These are phyloP conservation scores for Sonneratia alba DNA, from an alignment of 345 rosid species.

Conservation along the genomic window DNA sequence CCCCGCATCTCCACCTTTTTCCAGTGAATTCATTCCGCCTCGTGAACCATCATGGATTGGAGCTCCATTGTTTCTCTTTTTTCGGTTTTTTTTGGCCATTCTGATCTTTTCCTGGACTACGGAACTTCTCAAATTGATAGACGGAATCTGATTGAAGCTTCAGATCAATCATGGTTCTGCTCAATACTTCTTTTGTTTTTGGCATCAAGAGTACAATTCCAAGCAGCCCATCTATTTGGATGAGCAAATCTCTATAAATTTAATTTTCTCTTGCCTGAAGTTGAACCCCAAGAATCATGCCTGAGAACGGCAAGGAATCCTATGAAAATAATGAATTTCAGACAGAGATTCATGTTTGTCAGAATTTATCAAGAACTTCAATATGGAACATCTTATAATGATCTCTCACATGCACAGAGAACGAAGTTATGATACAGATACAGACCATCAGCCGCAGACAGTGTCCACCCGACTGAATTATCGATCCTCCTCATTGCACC, in stretches of 20 bases:
- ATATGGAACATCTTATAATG: not conserved
- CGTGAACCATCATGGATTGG: not conserved
- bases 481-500: not conserved
- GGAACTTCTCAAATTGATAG: not conserved
- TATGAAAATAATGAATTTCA: not conserved
- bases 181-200: not conserved
- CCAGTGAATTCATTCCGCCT: not conserved
- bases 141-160: not conserved
- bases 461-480: not conserved
- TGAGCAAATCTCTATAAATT: not conserved
- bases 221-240: not conserved
- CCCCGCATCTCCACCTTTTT: conserved; percentile 31
- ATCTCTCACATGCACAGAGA: not conserved
- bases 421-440: not conserved
- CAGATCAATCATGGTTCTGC: not conserved
- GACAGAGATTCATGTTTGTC: not conserved
- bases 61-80: too few species aligned
- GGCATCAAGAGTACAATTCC: not conserved
- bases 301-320: not conserved
- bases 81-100: too few species aligned
- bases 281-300: not conserved
- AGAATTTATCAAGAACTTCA: not conserved
- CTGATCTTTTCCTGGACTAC: too few species aligned
- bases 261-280: not conserved
- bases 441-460: not conserved